These are phyloP conservation scores for Leccinum subgranulosum DNA, from an alignment of 768 basidiomycete species.

Conservation along the genomic window DNA sequence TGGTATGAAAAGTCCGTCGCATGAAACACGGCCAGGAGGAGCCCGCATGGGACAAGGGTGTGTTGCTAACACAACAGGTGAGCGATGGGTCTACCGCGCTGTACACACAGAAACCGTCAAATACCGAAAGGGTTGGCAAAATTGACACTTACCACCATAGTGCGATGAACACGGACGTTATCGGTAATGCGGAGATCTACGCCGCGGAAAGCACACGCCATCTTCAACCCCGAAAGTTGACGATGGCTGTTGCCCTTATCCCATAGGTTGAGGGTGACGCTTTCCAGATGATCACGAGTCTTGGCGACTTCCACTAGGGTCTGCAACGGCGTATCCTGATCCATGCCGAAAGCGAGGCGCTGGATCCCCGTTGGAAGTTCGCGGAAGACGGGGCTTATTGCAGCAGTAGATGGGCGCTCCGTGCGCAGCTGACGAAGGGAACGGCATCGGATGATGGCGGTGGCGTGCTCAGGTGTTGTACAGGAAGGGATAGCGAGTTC, in stretches of 20 bases:
- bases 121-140: constrained; percentile 8
- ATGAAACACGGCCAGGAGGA: neutral
- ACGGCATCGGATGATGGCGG: constrained; percentile 45
- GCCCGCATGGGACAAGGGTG: neutral
- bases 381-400: constrained; percentile 40
- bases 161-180: constrained; percentile 53
- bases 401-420: constrained; percentile 49
- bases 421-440: constrained; percentile 53
- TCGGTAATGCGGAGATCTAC: constrained; percentile 50
- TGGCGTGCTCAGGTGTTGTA: constrained; percentile 43
- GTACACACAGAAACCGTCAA: constrained; percentile 8
- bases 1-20: neutral
- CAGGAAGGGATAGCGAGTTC: constrained; percentile 60
- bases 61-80: constrained; percentile 18
- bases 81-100: constrained; percentile 20
- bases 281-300: constrained; percentile 39
- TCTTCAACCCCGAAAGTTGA: constrained; percentile 52
- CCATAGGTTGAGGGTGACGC: constrained; percentile 55
- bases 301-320: constrained; percentile 56
- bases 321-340: constrained; percentile 51
- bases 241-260: constrained; percentile 48
- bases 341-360: constrained; percentile 60
- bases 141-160: constrained; percentile 42
- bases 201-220: constrained; percentile 62
- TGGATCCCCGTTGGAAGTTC: constrained; percentile 47